These are phyloP conservation scores for Glycyrrhiza uralensis DNA, from an alignment of 306 rosid species.

Conservation along the genomic window DNA sequence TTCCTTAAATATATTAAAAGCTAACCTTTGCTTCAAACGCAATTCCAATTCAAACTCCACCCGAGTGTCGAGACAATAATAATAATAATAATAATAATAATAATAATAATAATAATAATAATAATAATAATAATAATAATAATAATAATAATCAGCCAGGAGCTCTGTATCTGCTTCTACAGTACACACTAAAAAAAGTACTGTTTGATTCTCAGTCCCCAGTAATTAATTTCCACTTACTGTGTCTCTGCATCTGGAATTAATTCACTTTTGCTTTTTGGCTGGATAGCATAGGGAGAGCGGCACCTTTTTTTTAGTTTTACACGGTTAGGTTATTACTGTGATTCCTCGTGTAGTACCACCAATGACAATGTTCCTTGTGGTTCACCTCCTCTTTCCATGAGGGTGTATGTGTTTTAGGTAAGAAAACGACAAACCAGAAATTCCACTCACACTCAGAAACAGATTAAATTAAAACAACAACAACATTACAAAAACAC, in stretches of 20 bases:
- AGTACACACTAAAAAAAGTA: background rate
- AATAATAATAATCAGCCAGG: no score
- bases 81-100: no score
- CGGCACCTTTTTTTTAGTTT: background rate
- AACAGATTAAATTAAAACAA: background rate
- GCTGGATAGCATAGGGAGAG: constrained; percentile 20
- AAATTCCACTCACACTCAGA: constrained; percentile 13
- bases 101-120: no score
- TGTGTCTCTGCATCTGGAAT: background rate
- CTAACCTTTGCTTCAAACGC: background rate
- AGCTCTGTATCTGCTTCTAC: background rate
- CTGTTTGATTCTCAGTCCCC: background rate
- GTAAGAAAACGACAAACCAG: constrained; percentile 26
- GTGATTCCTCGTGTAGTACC: constrained; percentile 1
- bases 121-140: no score
- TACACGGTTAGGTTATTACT: constrained; percentile 16
- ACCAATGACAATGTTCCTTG: background rate
- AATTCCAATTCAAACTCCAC: no score
- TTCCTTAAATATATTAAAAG: constrained; percentile 24
- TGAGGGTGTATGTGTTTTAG: constrained; percentile 16
- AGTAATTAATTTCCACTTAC: background rate
- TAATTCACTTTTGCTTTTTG: constrained; percentile 19
- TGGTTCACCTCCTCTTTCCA: background rate
- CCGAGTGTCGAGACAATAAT: no score
- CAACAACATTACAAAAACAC: background rate